phyloP scores from a whole-genome alignment of 2,329 filamentous ascomycete species.

The Colletotrichum falcatum region DNA sequence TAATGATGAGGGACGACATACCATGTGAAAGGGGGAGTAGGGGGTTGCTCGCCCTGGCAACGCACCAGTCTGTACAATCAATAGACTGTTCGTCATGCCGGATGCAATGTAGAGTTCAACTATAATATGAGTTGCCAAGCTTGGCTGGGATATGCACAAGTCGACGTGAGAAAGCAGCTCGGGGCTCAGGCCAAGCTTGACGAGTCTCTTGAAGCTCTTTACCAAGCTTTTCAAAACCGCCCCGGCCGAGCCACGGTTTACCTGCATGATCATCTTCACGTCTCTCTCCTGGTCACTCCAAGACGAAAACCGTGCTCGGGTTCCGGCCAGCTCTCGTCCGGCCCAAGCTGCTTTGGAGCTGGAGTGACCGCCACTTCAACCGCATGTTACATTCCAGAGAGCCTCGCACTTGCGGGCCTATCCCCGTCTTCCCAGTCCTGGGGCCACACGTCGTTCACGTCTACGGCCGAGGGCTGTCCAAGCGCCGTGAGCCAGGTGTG shows the following conservation, averaged over 20 bases:
- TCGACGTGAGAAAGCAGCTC: fast-evolving
- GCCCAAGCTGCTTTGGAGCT: background rate
- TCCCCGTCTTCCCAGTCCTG: background rate
- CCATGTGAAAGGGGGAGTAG: background rate
- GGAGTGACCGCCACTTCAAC: background rate
- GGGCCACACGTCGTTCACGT: background rate
- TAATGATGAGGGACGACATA: too few relatives aligned
- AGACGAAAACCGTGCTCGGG: background rate
- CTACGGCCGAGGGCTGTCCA: background rate
- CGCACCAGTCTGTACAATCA: background rate
- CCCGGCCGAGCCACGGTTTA: background rate
- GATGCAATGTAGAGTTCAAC: background rate
- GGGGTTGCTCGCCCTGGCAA: background rate
- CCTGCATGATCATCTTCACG: background rate
- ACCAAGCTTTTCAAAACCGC: background rate
- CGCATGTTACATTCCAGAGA: background rate
- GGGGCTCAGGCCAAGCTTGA: background rate
- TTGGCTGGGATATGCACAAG: background rate
- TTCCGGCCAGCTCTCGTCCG: background rate
- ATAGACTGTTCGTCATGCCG: background rate
- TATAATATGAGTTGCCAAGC: background rate
- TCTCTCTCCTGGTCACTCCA: background rate
- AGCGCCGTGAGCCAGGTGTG: background rate
- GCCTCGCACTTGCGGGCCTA: background rate
- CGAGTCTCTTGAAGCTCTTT: background rate